Evolutionary conservation across 305 asterid species (phyloP).

Genomic region (Solanum chacoense): DNA sequence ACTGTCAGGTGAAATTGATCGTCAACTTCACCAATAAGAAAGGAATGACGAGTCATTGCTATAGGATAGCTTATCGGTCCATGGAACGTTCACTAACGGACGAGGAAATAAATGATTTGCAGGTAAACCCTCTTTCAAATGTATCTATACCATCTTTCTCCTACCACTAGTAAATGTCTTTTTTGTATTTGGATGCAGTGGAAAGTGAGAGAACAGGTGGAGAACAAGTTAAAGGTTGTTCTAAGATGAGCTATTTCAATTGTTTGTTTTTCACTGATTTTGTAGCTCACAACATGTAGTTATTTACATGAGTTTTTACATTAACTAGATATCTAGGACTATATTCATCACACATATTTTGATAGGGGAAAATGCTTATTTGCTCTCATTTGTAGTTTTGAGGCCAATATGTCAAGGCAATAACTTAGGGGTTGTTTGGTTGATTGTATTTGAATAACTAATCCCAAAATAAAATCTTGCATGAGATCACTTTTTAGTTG

Average conservation of each 20-base stretch:
- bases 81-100: constrained; percentile 86
- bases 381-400: neutral
- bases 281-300: neutral
- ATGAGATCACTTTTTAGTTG: neutral
- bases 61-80: constrained; percentile 75
- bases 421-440: neutral
- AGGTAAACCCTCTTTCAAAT: constrained; percentile 26
- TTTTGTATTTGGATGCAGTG: constrained; percentile 33
- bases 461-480: neutral
- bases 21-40: constrained; percentile 65
- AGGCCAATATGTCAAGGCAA: neutral
- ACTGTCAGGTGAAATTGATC: constrained; percentile 44
- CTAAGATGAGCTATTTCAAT: constrained; percentile 30
- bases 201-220: constrained; percentile 64
- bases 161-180: neutral
- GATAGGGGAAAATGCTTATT: neutral
- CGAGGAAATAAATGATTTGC: constrained; percentile 81
- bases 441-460: neutral
- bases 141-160: neutral
- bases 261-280: neutral
- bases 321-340: neutral
- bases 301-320: neutral
- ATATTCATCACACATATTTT: neutral
- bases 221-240: constrained; percentile 46
- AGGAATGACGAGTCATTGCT: constrained; percentile 90